Evolutionary conservation across 2,329 filamentous ascomycete genomes (phyloP).

Genomic region (Claviceps pazoutovae): DNA sequence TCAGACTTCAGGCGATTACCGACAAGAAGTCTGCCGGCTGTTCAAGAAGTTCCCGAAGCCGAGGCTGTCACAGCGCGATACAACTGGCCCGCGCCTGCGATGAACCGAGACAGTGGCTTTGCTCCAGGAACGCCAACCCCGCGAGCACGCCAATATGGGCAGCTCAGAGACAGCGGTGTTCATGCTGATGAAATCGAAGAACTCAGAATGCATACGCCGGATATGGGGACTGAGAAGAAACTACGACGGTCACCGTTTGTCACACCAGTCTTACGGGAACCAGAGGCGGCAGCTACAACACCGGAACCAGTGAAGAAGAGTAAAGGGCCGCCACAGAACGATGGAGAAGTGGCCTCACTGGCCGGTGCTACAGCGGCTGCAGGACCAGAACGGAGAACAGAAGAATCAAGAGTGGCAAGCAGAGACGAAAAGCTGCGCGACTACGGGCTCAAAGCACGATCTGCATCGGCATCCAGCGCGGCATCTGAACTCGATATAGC

Average conservation of each 20-base stretch:
- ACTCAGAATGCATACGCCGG: slow-evolving; percentile 15
- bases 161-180: slow-evolving; percentile 41
- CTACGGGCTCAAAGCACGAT: background rate
- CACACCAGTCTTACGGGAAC: slow-evolving; percentile 27
- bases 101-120: slow-evolving; percentile 22
- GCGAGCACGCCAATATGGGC: slow-evolving; percentile 22
- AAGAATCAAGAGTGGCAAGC: background rate
- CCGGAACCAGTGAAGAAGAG: slow-evolving; percentile 32
- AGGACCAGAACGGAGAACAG: background rate
- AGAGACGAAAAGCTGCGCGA: slow-evolving; percentile 5
- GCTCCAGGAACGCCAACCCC: slow-evolving; percentile 29
- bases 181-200: slow-evolving; percentile 37
- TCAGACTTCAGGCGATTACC: slow-evolving; percentile 29
- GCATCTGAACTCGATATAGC: slow-evolving; percentile 9
- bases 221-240: slow-evolving; percentile 14
- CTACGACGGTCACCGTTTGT: slow-evolving; percentile 19
- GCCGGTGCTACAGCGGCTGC: background rate
- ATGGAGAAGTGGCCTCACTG: slow-evolving; percentile 13
- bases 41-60: slow-evolving; percentile 36
- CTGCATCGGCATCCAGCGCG: background rate
- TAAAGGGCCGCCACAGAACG: slow-evolving; percentile 14
- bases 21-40: slow-evolving; percentile 33
- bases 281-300: slow-evolving; percentile 20
- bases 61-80: slow-evolving; percentile 19
- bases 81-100: slow-evolving; percentile 17